Evolutionary conservation across 306 rosid species (phyloP), one percentile per base, ranked within the genome.

Genomic region (Sechiopsis laciniata): DNA sequence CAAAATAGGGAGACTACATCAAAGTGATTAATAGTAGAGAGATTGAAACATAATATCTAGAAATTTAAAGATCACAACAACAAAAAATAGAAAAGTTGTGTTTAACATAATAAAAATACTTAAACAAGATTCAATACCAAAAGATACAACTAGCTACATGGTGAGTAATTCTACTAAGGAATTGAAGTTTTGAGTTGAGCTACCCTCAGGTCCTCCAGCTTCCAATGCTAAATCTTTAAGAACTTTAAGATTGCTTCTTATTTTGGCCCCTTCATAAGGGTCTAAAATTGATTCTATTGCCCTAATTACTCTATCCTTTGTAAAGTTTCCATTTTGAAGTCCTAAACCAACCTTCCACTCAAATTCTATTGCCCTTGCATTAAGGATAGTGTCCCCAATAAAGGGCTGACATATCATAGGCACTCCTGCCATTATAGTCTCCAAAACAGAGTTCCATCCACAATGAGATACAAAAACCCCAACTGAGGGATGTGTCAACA

Each of bases 371-470:
- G 80, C 60, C 54, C 80, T 15, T 15, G 56, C 67, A 55, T 88
- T 90, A 19, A 88, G 55, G 53, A 0, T 63, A 58, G 88, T 91
- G 62, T 87, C 97, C 16, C 84, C 90, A 16, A 87, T 79, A 75
- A 85, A 83, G 0, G 92, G 92, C 78, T 90, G 79, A 55, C 87
- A 75, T 53, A 88, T 82, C 83, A 90, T 77, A 0, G 97, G 92
- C 32, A 90, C 95, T 6, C 88, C 89, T 0, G 87, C 88, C 11
- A 72, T 67, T 0, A 85, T 75, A 29, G 88, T 80, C 48, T 90
- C 97, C 80, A 80, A 24, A 6, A 87, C 20, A 0, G 90, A 85
- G 55, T 88, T 90, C 97, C 95, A 88, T 0, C 97, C 95, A 67
- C 83, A 71, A 68, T 88, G 97, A 1, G 87, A 83, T 57, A 88